Conservation (phyloP, 805 yeast species). For the Isabelozyma heimii region DNA sequence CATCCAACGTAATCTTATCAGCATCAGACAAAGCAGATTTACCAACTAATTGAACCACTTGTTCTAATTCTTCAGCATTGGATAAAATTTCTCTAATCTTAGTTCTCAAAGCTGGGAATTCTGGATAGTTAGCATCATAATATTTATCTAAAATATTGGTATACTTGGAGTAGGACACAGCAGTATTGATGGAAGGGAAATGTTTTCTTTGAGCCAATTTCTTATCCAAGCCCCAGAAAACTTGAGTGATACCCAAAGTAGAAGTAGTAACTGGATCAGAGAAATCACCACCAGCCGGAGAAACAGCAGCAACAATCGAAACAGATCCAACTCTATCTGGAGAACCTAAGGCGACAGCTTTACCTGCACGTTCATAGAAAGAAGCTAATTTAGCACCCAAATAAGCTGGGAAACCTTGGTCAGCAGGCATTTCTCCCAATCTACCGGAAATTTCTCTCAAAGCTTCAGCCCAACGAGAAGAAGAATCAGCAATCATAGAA, state of each 20-base stretch:
- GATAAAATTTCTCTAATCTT: slow-evolving; percentile 92
- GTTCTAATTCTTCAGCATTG: slow-evolving; percentile 97
- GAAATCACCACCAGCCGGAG: slow-evolving; percentile 99
- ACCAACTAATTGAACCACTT: slow-evolving; percentile 98
- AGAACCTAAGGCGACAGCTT: slow-evolving; percentile 90
- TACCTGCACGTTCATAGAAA: slow-evolving; percentile 99
- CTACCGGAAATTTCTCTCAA: slow-evolving; percentile 99
- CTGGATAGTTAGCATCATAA: slow-evolving; percentile 85
- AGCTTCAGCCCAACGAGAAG: slow-evolving; percentile 99
- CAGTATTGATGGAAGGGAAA: slow-evolving; percentile 97
- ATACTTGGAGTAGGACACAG: slow-evolving; percentile 95
- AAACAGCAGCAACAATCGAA: slow-evolving; percentile 98
- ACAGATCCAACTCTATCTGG: slow-evolving; percentile 97
- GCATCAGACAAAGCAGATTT: slow-evolving; percentile 95
- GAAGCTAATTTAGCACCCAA: slow-evolving; percentile 98
- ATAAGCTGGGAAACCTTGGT: slow-evolving; percentile 99
- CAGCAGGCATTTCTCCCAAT: slow-evolving; percentile 99
- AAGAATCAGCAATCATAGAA: slow-evolving; percentile 99
- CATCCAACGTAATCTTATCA: slow-evolving; percentile 95
- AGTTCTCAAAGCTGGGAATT: slow-evolving; percentile 86
- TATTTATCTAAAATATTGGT: slow-evolving; percentile 81
- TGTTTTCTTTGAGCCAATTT: slow-evolving; percentile 99
- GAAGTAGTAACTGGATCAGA: slow-evolving; percentile 99
- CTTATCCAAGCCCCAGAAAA: slow-evolving; percentile 99
- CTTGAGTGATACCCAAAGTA: slow-evolving; percentile 99